Evolutionary conservation across 2,329 filamentous ascomycete genomes (phyloP), one percentile per base, ranked within the genome.

Genomic region (Hymenoscyphus albidus): DNA sequence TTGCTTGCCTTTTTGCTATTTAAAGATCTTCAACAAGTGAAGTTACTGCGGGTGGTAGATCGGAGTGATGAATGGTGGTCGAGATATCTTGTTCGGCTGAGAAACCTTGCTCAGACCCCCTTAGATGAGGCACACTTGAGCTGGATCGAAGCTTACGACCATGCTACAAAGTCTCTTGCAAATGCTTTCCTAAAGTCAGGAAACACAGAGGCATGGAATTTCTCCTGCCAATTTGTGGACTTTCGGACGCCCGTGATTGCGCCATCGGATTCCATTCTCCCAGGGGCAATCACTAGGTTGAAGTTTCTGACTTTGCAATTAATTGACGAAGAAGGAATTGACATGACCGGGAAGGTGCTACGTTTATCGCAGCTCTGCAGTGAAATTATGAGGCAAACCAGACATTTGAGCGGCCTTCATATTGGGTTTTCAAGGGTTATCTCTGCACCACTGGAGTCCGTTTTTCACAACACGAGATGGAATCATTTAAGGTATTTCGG

Each of bases 401-500:
- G 79, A 61, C 86, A 86, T 65, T 82, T 90, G 70, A 81, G 84
- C 65, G 82, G 85, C 22, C 78, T 90, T 18, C 86, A 90, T 70
- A 79, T 90, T 40, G 86, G 87, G 3, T 90, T 89, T 68, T 84
- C 85, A 0, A 81, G 82, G 6, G 80, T 83, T 0, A 75, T 89
- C 2, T 81, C 80, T 27, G 74, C 89, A 22, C 79, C 80, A 5
- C 78, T 90, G 2, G 84, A 88, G 65, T 79, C 82, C 5, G 79
- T 90, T 31, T 89, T 90, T 71, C 86, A 89, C 70, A 77, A 83
- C 64, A 80, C 87, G 7, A 79, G 80, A 55, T 89, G 86, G 85
- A 80, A 83, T 14, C 83, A 83, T 40, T 77, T 90, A 5, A 80
- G 85, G 40, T 85, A 86, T 1, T 83, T 90, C 63, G 87, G 87